Conservation (phyloP, 768 basidiomycete genomes). For the Macrolepiota albuminosa region DNA sequence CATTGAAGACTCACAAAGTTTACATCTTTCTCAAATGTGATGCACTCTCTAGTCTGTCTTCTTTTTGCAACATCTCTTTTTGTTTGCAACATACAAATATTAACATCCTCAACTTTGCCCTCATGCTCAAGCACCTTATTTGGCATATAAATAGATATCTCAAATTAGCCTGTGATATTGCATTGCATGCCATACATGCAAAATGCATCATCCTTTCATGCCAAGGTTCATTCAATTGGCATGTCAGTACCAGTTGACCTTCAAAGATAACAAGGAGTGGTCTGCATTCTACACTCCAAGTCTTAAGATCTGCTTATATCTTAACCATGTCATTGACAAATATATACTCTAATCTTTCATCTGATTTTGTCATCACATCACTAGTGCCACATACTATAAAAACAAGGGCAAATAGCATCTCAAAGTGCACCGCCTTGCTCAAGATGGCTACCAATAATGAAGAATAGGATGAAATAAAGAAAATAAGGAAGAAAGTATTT, state of each 20-base stretch:
- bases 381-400: slow-evolving; percentile 46
- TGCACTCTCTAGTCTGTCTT: too few species aligned
- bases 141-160: slow-evolving; percentile 58
- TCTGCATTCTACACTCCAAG: slow-evolving; percentile 57
- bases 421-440: slow-evolving; percentile 33
- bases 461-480: slow-evolving; percentile 85
- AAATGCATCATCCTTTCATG: background rate
- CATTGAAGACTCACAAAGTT: too few species aligned
- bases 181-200: slow-evolving; percentile 2
- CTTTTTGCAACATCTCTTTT: too few species aligned
- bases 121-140: too few species aligned
- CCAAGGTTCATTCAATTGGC: background rate
- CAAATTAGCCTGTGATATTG: slow-evolving; percentile 7
- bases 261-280: slow-evolving; percentile 56
- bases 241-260: slow-evolving; percentile 52
- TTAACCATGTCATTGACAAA: slow-evolving; percentile 50
- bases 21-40: too few species aligned
- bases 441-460: slow-evolving; percentile 43
- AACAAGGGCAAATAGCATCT: slow-evolving; percentile 52
- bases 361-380: slow-evolving; percentile 50
- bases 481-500: slow-evolving; percentile 78
- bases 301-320: slow-evolving; percentile 51
- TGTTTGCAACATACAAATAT: too few species aligned
- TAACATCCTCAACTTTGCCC: too few species aligned
- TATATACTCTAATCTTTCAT: slow-evolving; percentile 51